Percentiles rank a stretch among this genome's conserved stretches.
These are phyloP conservation scores for Sonneratia alba DNA, from an alignment of 345 rosid species.

Conservation along the genomic window DNA sequence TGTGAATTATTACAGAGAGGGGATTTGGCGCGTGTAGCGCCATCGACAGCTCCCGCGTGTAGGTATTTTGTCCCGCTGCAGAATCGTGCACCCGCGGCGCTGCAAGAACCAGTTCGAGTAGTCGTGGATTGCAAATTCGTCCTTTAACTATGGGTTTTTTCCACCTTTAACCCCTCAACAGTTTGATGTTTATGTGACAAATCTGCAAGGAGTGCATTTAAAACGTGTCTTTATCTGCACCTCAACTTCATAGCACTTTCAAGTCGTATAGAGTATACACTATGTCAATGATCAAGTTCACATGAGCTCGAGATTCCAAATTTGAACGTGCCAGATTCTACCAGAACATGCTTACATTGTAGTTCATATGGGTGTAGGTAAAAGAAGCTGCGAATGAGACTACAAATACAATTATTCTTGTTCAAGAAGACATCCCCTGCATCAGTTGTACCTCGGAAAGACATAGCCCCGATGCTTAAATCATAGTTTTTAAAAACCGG, in stretches of 20 bases:
- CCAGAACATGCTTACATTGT: too few relatives aligned
- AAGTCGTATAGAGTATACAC: too few relatives aligned
- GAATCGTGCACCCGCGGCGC: neutral
- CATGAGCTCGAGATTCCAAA: too few relatives aligned
- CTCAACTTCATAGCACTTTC: too few relatives aligned
- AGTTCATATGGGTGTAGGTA: too few relatives aligned
- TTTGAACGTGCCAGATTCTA: too few relatives aligned
- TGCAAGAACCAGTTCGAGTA: neutral
- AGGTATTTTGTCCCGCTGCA: neutral
- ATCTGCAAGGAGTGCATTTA: too few relatives aligned
- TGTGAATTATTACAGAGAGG: neutral
- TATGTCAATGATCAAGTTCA: too few relatives aligned
- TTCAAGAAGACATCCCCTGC: slow-evolving; percentile 50
- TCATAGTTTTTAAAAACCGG: too few relatives aligned
- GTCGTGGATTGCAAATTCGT: neutral
- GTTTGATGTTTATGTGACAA: neutral
- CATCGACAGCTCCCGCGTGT: neutral
- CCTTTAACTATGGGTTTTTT: neutral
- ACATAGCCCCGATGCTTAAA: slow-evolving; percentile 21
- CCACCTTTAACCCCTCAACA: neutral
- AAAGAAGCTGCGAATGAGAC: too few relatives aligned
- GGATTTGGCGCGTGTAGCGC: slow-evolving; percentile 15
- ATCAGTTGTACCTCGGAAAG: slow-evolving; percentile 46
- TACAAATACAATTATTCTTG: neutral
- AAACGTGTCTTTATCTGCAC: too few relatives aligned